Percentiles rank a stretch among this genome's conserved stretches.
phyloP scores from a whole-genome alignment of 1,284 basidiomycete genomes.

The Trichosporon asahii region DNA sequence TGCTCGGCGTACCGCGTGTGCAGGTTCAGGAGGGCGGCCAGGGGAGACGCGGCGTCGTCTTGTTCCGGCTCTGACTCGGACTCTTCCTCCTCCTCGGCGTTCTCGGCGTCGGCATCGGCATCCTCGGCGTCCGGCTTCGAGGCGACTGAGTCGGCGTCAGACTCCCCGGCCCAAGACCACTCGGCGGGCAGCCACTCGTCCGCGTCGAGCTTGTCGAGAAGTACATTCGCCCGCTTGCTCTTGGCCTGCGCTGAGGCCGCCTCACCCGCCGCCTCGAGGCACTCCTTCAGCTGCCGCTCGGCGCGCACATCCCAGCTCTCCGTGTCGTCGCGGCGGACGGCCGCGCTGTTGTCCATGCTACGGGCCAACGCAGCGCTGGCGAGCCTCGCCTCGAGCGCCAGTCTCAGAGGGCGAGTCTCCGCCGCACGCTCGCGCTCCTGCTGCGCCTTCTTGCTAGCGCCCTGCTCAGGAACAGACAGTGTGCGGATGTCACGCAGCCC shows the following conservation, averaged over 20 bases:
- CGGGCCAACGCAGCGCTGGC: neutral
- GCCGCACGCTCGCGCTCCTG: neutral
- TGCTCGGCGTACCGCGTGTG: slow-evolving; percentile 8
- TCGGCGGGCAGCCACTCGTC: slow-evolving; percentile 3
- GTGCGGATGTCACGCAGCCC: neutral
- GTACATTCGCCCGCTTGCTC: neutral
- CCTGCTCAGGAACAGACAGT: neutral
- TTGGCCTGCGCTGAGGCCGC: neutral
- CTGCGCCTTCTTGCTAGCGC: neutral
- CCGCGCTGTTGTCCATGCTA: slow-evolving; percentile 5
- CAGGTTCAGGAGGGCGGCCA: neutral
- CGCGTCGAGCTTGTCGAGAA: neutral
- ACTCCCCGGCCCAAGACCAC: neutral
- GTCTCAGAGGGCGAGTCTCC: neutral
- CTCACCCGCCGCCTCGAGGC: neutral
- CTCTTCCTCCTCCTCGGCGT: neutral
- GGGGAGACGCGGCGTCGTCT: neutral
- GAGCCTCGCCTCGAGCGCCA: slow-evolving; percentile 4
- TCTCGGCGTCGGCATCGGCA: neutral
- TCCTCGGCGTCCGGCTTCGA: neutral
- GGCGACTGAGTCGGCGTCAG: neutral
- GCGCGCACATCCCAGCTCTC: slow-evolving; percentile 5
- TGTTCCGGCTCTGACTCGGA: neutral
- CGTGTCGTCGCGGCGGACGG: neutral
- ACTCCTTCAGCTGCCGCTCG: neutral